phyloP scores from a whole-genome alignment of 257 asterid genomes.

The Petunia secreta region DNA sequence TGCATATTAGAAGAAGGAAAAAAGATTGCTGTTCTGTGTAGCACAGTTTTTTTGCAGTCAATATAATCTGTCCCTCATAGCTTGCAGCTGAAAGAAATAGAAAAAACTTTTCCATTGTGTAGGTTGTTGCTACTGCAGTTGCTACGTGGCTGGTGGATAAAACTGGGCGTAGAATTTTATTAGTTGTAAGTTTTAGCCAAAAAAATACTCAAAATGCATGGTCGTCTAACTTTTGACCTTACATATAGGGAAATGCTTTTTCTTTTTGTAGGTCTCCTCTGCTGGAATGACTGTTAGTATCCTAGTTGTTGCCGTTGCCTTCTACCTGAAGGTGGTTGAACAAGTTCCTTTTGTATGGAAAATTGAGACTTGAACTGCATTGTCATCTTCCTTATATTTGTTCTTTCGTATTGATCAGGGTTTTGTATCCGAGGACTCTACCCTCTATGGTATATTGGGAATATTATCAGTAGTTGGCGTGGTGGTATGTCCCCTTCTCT shows the following conservation, averaged over 20 bases:
- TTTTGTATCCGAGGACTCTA: constrained; percentile 50
- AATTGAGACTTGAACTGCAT: not conserved
- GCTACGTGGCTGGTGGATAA: constrained; percentile 88
- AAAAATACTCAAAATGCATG: not conserved
- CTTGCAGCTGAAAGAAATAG: constrained; percentile 18
- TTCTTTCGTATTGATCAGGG: constrained; percentile 44
- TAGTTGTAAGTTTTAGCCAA: constrained; percentile 56
- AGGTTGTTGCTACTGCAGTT: constrained; percentile 89
- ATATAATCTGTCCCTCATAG: constrained; percentile 9
- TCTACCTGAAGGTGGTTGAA: constrained; percentile 70
- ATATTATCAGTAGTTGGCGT: constrained; percentile 67
- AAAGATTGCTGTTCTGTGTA: not conserved
- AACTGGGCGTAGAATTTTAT: constrained; percentile 85
- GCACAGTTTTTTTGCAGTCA: not conserved
- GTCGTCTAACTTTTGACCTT: not conserved
- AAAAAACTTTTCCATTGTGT: constrained; percentile 14
- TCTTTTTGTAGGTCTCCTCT: constrained; percentile 69
- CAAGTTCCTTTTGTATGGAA: not conserved
- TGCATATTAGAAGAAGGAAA: not conserved
- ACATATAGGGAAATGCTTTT: constrained; percentile 4
- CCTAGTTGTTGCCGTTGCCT: constrained; percentile 67
- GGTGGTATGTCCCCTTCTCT: constrained; percentile 40
- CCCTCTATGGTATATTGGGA: constrained; percentile 57
- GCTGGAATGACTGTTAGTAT: constrained; percentile 84
- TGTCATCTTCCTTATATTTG: not conserved